Conservation (phyloP, 2,329 filamentous ascomycete species). For the Sporothrix phasma region DNA sequence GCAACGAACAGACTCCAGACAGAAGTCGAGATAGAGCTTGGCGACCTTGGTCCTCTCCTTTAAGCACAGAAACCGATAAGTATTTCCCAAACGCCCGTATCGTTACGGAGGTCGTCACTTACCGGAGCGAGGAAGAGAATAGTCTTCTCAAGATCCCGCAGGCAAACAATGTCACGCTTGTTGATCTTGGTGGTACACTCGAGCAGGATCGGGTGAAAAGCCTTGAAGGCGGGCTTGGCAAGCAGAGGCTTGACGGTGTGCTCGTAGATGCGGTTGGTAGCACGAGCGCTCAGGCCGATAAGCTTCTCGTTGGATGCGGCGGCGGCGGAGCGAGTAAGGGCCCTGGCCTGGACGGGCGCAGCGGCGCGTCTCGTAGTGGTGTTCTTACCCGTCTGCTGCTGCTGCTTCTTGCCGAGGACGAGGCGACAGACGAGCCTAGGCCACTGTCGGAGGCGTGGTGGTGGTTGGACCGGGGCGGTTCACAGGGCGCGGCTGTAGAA, state of each 20-base stretch:
- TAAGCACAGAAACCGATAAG: constrained; percentile 60
- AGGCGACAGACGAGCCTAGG: constrained; percentile 70
- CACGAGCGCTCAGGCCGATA: constrained; percentile 55
- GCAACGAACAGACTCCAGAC: constrained; percentile 80
- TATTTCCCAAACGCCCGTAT: constrained; percentile 48
- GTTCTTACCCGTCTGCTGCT: constrained; percentile 4
- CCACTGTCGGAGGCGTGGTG: constrained; percentile 79
- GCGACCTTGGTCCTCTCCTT: constrained; percentile 70
- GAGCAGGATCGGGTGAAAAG: constrained; percentile 70
- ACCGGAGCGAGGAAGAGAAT: constrained; percentile 85
- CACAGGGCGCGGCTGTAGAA: constrained; percentile 40
- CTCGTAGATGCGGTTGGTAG: constrained; percentile 69
- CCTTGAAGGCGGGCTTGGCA: constrained; percentile 59
- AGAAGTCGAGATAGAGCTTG: constrained; percentile 71
- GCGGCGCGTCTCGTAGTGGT: constrained; percentile 25
- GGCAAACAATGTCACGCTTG: constrained; percentile 76
- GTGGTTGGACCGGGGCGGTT: constrained; percentile 42
- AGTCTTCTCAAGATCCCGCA: constrained; percentile 90
- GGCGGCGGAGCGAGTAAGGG: constrained; percentile 52
- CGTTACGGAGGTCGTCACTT: constrained; percentile 43
- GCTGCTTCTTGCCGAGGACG: constrained; percentile 44
- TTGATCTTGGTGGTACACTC: constrained; percentile 71
- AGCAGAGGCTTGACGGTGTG: constrained; percentile 71
- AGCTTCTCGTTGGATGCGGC: constrained; percentile 39
- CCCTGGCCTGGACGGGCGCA: constrained; percentile 34